Evolutionary conservation across 2,329 filamentous ascomycete genomes (phyloP), one percentile per base, ranked within the genome.

Genomic region (Colletotrichum musae): DNA sequence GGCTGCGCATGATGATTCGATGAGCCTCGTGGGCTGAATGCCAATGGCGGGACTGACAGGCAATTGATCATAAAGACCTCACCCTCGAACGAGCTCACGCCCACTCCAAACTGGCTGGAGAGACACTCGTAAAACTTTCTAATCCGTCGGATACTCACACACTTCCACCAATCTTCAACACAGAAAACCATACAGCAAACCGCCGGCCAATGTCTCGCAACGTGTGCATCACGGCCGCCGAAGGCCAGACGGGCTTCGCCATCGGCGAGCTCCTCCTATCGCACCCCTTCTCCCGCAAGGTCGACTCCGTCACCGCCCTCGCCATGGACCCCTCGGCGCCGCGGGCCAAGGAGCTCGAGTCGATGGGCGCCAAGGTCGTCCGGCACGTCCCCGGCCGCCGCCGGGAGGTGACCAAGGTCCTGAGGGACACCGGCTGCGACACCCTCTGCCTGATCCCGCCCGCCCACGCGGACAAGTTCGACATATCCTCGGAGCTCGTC

Each of bases 391-490:
- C 80, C 0, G 84, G 84, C 28, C 77, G 80, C 26, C 75, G 81
- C 66, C 76, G 77, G 21, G 76, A 77, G 5, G 76, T 85, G 70
- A 78, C 78, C 13, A 75, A 79, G 58, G 75, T 77, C 1, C 77
- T 87, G 18, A 78, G 82, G 74, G 74, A 82, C 18, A 80, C 77
- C 6, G 80, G 81, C 47, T 82, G 80, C 64, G 84, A 87, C 72
- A 83, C 84, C 28, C 74, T 87, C 63, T 86, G 84, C 73, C 76
- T 87, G 7, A 79, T 88, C 24, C 85, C 85, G 5, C 85, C 84
- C 0, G 80, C 84, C 1, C 81, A 83, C 70, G 66, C 77, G 60
- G 79, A 85, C 66, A 87, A 87, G 76, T 75, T 80, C 56, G 81
- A 85, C 66, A 82, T 86, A 39, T 78, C 79, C 1, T 60, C 75